These are phyloP conservation scores for Sambucus nigra DNA, from an alignment of 129 eudicot species.

Conservation along the genomic window DNA sequence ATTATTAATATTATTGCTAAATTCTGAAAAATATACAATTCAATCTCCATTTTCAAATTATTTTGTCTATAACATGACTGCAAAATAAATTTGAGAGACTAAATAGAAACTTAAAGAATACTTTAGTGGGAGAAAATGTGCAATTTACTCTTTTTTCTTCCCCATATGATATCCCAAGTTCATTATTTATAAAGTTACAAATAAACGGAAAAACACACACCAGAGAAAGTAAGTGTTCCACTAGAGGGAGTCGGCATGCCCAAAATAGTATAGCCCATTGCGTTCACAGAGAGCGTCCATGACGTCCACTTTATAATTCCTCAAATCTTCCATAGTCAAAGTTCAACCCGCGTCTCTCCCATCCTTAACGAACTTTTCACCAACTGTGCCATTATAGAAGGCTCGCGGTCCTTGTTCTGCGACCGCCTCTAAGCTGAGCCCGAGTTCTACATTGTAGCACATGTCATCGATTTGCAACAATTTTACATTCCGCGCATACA, in stretches of 20 bases:
- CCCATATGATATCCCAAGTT: no score
- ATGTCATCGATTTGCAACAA: constrained; percentile 59
- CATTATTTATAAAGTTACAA: no score
- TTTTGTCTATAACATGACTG: no score
- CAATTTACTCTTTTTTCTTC: no score
- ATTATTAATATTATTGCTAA: no score
- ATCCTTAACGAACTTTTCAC: constrained; percentile 62
- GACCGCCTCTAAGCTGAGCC: constrained; percentile 55
- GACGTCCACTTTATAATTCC: constrained; percentile 50
- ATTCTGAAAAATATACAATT: no score
- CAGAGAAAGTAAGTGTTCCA: constrained; percentile 72
- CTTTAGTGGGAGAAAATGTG: no score
- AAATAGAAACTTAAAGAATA: no score
- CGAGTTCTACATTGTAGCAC: constrained; percentile 71
- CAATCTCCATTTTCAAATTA: no score
- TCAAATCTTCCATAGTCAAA: constrained; percentile 79
- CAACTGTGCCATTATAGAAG: constrained; percentile 66
- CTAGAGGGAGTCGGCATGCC: constrained; percentile 99
- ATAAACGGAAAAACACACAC: no score
- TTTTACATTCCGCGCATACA: constrained; percentile 66
- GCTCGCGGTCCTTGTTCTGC: constrained; percentile 83
- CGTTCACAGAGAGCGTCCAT: constrained; percentile 53
- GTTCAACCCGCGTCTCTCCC: constrained; percentile 75
- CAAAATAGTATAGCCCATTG: constrained; percentile 65
- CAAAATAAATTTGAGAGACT: no score